phyloP scores from a whole-genome alignment of 1,139 yeast genomes.

The Protomyces lactucae-debilis region DNA sequence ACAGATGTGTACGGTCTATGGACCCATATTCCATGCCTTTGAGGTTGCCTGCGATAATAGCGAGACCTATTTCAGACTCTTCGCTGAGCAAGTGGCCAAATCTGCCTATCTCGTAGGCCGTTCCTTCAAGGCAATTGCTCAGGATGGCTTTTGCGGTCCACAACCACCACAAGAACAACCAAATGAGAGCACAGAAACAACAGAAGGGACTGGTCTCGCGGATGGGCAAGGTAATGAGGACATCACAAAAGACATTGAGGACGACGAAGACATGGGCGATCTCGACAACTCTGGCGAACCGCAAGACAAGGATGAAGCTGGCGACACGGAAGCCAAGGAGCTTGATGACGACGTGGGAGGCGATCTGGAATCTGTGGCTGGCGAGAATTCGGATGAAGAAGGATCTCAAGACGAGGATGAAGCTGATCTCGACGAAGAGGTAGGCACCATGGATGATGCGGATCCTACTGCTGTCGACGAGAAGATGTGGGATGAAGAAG shows the following conservation, averaged over 20 bases:
- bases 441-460: conserved; percentile 81
- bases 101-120: conserved; percentile 39
- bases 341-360: conserved; percentile 98
- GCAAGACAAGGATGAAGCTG: conserved; percentile 40
- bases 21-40: conserved; percentile 5
- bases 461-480: conserved; percentile 97
- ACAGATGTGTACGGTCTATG: conserved; percentile 1
- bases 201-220: conserved; percentile 90
- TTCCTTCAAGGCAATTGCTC: conserved; percentile 49
- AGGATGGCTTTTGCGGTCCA: conserved; percentile 93
- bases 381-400: conserved; percentile 47
- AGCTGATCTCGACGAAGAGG: conserved; percentile 70
- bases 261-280: conserved; percentile 85
- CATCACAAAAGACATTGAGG: conserved; percentile 79
- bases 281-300: conserved; percentile 67
- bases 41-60: neutral
- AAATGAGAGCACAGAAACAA: conserved; percentile 39
- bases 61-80: neutral
- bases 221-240: conserved; percentile 89
- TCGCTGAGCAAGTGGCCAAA: conserved; percentile 38
- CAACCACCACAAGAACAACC: conserved; percentile 63
- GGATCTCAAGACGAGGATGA: conserved; percentile 51
- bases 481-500: conserved; percentile 98
- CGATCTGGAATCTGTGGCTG: conserved; percentile 67
- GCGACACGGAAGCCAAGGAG: conserved; percentile 60